A percentile compares a stretch with the other conserved stretches of the same genome.
These are phyloP conservation scores for Blastobotrys malaysiensis DNA, from an alignment of 1,139 yeast genomes.

Conservation along the genomic window DNA sequence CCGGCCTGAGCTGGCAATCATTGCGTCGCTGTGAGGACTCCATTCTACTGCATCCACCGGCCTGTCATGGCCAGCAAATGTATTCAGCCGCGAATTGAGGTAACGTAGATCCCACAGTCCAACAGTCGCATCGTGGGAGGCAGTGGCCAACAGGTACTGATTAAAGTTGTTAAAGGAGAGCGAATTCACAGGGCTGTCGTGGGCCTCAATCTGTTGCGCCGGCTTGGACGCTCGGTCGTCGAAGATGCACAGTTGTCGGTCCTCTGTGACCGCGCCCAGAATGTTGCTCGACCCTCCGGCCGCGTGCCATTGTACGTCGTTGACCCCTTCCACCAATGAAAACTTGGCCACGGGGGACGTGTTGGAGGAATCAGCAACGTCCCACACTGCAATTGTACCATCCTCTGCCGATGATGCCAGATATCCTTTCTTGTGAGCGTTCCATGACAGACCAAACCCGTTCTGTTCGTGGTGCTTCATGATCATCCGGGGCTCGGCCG, in stretches of 20 bases:
- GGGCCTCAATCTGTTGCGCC: conserved; percentile 27
- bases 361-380: conserved; percentile 26
- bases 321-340: conserved; percentile 5
- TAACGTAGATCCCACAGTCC: conserved; percentile 67
- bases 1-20: conserved; percentile 66
- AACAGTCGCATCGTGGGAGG: conserved; percentile 57
- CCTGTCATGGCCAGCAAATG: conserved; percentile 46
- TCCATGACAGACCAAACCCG: conserved; percentile 73
- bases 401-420: conserved; percentile 66
- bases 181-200: conserved; percentile 51
- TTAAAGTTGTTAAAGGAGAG: conserved; percentile 58
- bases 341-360: background rate
- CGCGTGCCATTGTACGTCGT: conserved; percentile 14
- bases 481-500: background rate
- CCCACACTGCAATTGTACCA: conserved; percentile 65
- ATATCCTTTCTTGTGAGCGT: conserved; percentile 34
- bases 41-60: conserved; percentile 69
- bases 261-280: conserved; percentile 75
- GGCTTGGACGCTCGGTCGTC: conserved; percentile 37
- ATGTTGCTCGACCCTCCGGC: conserved; percentile 34
- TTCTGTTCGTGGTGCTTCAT: conserved; percentile 59
- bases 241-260: conserved; percentile 57
- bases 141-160: conserved; percentile 57
- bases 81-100: conserved; percentile 26
- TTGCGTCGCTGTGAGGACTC: conserved; percentile 57